Evolutionary conservation across 164 flowering plant genomes (phyloP), one percentile per base, ranked within the genome.

Genomic region (Macadamia integrifolia): DNA sequence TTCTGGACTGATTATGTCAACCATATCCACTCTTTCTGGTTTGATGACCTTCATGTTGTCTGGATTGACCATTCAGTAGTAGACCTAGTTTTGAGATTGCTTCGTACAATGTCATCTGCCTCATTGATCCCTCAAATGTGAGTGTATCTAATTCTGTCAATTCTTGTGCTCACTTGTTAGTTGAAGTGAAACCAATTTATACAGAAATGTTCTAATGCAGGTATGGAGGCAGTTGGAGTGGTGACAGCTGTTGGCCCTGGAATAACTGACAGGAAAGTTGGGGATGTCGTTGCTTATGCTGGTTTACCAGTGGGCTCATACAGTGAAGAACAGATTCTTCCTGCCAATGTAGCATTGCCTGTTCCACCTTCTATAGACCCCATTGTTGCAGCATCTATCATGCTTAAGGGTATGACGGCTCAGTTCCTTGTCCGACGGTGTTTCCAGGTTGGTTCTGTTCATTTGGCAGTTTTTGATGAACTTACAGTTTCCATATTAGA

Each of bases 161-260:
- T 46, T 9, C 9, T 46, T 46, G 13, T 18, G 23, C 23, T 23
- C 23, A 23, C 23, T 23, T 23, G 13, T 28, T 12, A 1, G 3
- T 58, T 28, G 31, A 3, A 32, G 50, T 28, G 6, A 35, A 29
- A 6, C 17, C 8, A 13, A 58, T 29, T 53, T 65, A 55, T 43
- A 4, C 23, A 53, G 18, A 42, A 2, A 10, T 69, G 50, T 28
- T 46, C 46, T 31, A 12, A 55, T 57, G 68, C 80, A 91, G 94
- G 97, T 35, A 75, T 74, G 83, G 97, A 91, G 75, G 93, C 93
- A 68, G 93, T 77, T 75, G 97, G 95, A 64, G 90, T 78, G 60
- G 93, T 92, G 67, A 78, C 76, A 46, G 97, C 92, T 31, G 88
- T 92, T 46, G 97, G 96, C 29, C 91, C 96, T 70, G 96, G 97